Evolutionary conservation across 2,329 filamentous ascomycete species (phyloP).

Genomic region (Albifimbria verrucaria): DNA sequence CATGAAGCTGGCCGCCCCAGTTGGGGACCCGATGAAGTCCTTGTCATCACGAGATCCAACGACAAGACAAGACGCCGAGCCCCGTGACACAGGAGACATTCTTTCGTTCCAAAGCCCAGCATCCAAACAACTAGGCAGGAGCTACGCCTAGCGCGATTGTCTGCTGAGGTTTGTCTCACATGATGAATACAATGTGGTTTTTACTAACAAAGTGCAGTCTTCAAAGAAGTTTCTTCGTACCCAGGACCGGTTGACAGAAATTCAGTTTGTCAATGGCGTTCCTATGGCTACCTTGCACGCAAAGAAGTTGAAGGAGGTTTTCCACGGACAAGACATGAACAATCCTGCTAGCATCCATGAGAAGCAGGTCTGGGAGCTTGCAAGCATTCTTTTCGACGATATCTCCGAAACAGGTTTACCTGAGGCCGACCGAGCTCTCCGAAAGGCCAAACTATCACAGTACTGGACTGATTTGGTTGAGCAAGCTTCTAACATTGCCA

Average conservation of each 20-base stretch:
- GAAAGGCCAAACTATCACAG: slow-evolving; percentile 63
- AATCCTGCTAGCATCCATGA: slow-evolving; percentile 57
- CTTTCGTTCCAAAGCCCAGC: slow-evolving; percentile 35
- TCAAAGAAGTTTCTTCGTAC: slow-evolving; percentile 51
- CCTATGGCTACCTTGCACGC: slow-evolving; percentile 54
- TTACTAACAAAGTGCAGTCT: slow-evolving; percentile 36
- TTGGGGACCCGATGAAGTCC: slow-evolving; percentile 72
- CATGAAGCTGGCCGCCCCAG: slow-evolving; percentile 73
- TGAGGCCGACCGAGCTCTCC: slow-evolving; percentile 34
- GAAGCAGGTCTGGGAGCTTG: slow-evolving; percentile 78
- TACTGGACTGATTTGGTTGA: slow-evolving; percentile 67
- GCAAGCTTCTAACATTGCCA: slow-evolving; percentile 49
- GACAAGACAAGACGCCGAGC: slow-evolving; percentile 36
- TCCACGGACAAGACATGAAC: slow-evolving; percentile 37
- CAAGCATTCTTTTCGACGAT: slow-evolving; percentile 83
- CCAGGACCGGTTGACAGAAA: slow-evolving; percentile 53
- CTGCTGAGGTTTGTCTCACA: slow-evolving; percentile 43
- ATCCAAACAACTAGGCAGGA: slow-evolving; percentile 63
- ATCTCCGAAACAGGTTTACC: slow-evolving; percentile 40
- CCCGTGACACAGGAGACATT: slow-evolving; percentile 23
- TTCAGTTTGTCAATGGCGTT: slow-evolving; percentile 52
- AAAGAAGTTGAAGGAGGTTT: slow-evolving; percentile 32
- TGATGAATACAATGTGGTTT: background rate
- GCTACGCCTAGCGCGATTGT: slow-evolving; percentile 62
- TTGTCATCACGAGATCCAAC: slow-evolving; percentile 55